Percentiles rank a stretch among this genome's conserved stretches.
phyloP scores from a whole-genome alignment of 345 rosid genomes.

The Populus alba region DNA sequence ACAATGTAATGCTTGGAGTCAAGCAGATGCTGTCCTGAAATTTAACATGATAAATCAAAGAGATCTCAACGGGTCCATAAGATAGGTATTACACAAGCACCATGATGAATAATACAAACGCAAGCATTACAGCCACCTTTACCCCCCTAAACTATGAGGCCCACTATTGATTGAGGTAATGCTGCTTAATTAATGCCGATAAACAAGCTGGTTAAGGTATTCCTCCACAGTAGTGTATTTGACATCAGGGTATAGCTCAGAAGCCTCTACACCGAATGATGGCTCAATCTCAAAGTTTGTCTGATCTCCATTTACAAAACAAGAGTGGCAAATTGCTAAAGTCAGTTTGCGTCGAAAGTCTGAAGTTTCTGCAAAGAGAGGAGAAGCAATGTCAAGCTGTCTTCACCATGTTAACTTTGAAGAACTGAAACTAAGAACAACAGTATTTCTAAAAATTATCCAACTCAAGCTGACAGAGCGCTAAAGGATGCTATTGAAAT shows the following conservation, averaged over 20 bases:
- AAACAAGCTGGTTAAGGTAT: slow-evolving; percentile 49
- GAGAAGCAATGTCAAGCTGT: background rate
- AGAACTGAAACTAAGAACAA: too few species aligned
- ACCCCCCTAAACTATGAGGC: too few species aligned
- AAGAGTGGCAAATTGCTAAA: slow-evolving; percentile 52
- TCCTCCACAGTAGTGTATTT: slow-evolving; percentile 70
- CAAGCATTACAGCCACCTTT: too few species aligned
- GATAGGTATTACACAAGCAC: too few species aligned
- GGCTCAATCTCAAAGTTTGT: slow-evolving; percentile 62
- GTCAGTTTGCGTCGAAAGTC: slow-evolving; percentile 40
- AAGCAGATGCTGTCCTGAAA: too few species aligned
- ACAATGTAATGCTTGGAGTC: too few species aligned
- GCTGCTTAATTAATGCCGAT: background rate
- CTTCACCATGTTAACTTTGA: too few species aligned
- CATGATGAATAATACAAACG: too few species aligned
- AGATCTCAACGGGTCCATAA: too few species aligned
- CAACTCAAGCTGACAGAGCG: too few species aligned
- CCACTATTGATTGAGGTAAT: background rate
- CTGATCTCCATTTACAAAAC: slow-evolving; percentile 64
- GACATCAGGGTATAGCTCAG: slow-evolving; percentile 82
- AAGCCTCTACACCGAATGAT: slow-evolving; percentile 74
- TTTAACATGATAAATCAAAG: too few species aligned
- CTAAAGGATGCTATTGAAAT: too few species aligned
- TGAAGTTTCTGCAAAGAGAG: slow-evolving; percentile 42
- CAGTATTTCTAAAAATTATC: background rate